Percentiles rank a stretch among this genome's conserved stretches.
Conservation (phyloP, 2,329 filamentous ascomycete species). For the Fusarium pseudoanthophilum region DNA sequence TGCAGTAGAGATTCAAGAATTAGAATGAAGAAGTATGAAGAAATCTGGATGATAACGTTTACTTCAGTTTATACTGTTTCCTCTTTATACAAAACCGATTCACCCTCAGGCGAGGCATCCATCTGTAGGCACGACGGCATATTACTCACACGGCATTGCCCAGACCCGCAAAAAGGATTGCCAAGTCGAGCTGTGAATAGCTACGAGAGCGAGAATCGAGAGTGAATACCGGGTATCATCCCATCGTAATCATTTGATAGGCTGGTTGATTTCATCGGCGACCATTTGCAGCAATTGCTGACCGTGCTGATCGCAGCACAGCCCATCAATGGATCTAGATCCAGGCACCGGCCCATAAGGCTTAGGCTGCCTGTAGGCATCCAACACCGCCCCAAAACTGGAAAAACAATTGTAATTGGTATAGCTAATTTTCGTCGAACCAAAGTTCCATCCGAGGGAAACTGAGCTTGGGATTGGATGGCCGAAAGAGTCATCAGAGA, state of each 20-base stretch:
- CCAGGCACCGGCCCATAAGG: constrained; percentile 19
- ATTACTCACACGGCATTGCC: constrained; percentile 31
- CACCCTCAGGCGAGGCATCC: neutral
- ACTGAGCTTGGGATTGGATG: neutral
- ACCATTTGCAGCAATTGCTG: neutral
- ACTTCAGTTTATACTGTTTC: neutral
- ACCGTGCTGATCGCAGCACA: constrained; percentile 5
- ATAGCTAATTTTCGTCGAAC: neutral
- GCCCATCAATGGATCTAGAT: constrained; percentile 14
- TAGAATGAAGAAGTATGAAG: neutral
- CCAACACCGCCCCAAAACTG: neutral
- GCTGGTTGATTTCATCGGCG: neutral
- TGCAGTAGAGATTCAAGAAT: neutral
- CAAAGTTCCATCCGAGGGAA: neutral
- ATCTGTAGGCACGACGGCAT: constrained; percentile 9
- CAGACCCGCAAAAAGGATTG: neutral
- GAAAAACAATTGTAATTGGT: neutral
- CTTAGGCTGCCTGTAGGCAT: constrained; percentile 9
- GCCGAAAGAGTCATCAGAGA: constrained; percentile 3
- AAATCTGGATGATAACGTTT: neutral
- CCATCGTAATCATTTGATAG: neutral
- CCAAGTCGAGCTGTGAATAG: neutral
- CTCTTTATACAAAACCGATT: constrained; percentile 18
- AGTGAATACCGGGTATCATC: too few relatives aligned
- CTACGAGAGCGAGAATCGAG: neutral